phyloP scores from a whole-genome alignment of 192 early-diverging fungal genomes.

The Coemansia umbellata region DNA sequence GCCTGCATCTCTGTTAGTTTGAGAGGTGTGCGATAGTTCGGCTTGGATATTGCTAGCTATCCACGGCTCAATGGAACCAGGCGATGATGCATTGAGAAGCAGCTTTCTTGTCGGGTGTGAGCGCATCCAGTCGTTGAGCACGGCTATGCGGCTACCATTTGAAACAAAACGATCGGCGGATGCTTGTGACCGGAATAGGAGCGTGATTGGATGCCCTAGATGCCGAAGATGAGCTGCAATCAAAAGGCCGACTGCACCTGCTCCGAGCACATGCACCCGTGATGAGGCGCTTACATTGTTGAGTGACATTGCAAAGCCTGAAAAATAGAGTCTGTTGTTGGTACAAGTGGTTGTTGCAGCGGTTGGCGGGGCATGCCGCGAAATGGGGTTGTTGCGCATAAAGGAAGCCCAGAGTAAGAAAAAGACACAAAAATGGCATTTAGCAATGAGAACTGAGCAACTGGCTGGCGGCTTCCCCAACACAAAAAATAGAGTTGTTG shows the following conservation, averaged over 20 bases:
- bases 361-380: no score
- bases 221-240: slow-evolving; percentile 57
- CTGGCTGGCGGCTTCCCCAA: no score
- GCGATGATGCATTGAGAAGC: slow-evolving; percentile 12
- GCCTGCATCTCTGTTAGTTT: slow-evolving; percentile 11
- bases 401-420: no score
- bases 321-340: slow-evolving; percentile 11
- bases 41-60: slow-evolving; percentile 34
- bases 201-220: slow-evolving; percentile 52
- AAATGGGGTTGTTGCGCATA: no score
- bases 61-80: slow-evolving; percentile 20
- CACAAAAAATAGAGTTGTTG: no score
- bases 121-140: slow-evolving; percentile 30
- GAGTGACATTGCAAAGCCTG: slow-evolving; percentile 16
- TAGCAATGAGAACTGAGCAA: no score
- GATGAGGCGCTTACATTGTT: background rate
- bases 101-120: slow-evolving; percentile 32
- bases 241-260: slow-evolving; percentile 66
- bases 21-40: slow-evolving; percentile 19
- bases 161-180: slow-evolving; percentile 30
- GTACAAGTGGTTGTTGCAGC: no score
- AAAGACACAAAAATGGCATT: no score
- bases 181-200: slow-evolving; percentile 56
- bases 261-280: slow-evolving; percentile 65
- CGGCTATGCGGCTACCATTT: slow-evolving; percentile 14